These are phyloP conservation scores for Gossypium longicalyx DNA, from an alignment of 345 rosid species.

Conservation along the genomic window DNA sequence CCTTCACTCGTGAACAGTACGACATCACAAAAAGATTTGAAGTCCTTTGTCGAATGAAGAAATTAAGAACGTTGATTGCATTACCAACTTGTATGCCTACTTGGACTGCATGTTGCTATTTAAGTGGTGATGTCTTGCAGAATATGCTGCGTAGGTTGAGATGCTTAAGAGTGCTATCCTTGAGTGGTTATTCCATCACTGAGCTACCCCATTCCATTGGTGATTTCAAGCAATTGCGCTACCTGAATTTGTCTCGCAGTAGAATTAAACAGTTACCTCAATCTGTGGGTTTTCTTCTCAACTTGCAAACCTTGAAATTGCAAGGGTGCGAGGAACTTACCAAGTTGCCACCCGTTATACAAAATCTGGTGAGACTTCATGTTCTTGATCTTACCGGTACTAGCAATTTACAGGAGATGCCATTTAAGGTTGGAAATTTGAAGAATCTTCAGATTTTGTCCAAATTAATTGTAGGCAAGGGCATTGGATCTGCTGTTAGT, in stretches of 20 bases:
- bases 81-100: not conserved
- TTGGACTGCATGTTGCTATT: not conserved
- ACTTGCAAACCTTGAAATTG: constrained; percentile 22
- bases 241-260: constrained; percentile 18
- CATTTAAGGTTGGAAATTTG: constrained; percentile 18
- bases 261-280: constrained; percentile 23
- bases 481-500: constrained; percentile 13
- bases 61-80: constrained; percentile 16
- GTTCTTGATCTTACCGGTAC: constrained; percentile 24
- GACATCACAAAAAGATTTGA: constrained; percentile 5
- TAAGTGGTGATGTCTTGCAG: constrained; percentile 5
- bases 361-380: constrained; percentile 14
- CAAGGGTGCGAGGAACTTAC: constrained; percentile 2
- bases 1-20: constrained; percentile 19
- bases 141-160: constrained; percentile 7
- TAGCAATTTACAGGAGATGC: constrained; percentile 21
- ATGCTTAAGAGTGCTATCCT: constrained; percentile 17
- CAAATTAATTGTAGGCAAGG: constrained; percentile 18
- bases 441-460: constrained; percentile 18
- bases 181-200: constrained; percentile 3
- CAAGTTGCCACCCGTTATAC: constrained; percentile 11
- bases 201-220: constrained; percentile 26
- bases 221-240: constrained; percentile 23
- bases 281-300: constrained; percentile 18
- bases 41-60: constrained; percentile 1